Conservation (phyloP, 805 yeast species). For the Hanseniaspora mollemarum region DNA sequence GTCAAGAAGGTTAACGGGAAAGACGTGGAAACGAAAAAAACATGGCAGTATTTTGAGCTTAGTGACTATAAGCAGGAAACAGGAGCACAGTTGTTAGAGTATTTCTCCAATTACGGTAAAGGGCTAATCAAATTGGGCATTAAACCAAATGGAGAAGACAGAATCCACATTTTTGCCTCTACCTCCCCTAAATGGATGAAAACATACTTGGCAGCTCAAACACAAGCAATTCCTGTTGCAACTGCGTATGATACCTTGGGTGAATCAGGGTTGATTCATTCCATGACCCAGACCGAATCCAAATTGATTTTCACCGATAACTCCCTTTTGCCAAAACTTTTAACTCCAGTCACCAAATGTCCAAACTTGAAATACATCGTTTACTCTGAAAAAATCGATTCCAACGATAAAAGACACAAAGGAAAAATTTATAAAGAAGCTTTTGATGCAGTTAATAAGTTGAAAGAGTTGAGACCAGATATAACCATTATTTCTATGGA, state of each 20-base stretch:
- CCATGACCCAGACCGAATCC: slow-evolving; percentile 71
- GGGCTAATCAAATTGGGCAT: slow-evolving; percentile 71
- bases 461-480: slow-evolving; percentile 64
- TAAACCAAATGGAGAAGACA: slow-evolving; percentile 45
- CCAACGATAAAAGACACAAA: slow-evolving; percentile 48
- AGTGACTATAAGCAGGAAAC: slow-evolving; percentile 58
- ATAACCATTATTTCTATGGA: slow-evolving; percentile 52
- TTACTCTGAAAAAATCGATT: slow-evolving; percentile 51
- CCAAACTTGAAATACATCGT: slow-evolving; percentile 54
- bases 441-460: slow-evolving; percentile 44
- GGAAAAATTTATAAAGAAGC: slow-evolving; percentile 54
- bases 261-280: slow-evolving; percentile 74
- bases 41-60: slow-evolving; percentile 77
- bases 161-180: slow-evolving; percentile 72
- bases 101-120: slow-evolving; percentile 48
- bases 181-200: slow-evolving; percentile 90
- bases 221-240: slow-evolving; percentile 75
- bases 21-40: slow-evolving; percentile 59
- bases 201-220: slow-evolving; percentile 62
- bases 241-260: slow-evolving; percentile 96
- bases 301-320: slow-evolving; percentile 77
- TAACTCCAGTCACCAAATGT: slow-evolving; percentile 61
- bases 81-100: slow-evolving; percentile 43
- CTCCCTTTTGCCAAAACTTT: slow-evolving; percentile 50
- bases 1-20: slow-evolving; percentile 71